Evolutionary conservation across 2,329 filamentous ascomycete genomes (phyloP).

Genomic region (Fusarium staphyleae): DNA sequence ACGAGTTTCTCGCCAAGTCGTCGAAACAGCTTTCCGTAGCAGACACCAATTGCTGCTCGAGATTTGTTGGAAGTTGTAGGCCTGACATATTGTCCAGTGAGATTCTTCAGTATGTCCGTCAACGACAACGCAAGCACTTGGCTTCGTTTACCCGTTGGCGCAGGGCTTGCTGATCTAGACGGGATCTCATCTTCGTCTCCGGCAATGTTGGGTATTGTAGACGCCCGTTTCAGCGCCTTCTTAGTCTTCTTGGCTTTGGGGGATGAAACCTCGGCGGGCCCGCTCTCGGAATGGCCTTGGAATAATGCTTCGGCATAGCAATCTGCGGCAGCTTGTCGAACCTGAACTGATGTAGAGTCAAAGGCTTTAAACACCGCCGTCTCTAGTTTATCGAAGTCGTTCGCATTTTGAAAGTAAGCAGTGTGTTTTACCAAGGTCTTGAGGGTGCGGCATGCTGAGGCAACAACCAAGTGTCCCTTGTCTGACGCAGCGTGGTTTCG

Average conservation of each 20-base stretch:
- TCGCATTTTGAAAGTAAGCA: conserved; percentile 83
- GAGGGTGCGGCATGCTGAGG: conserved; percentile 80
- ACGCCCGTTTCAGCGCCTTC: conserved; percentile 61
- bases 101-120: conserved; percentile 76
- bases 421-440: conserved; percentile 76
- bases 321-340: conserved; percentile 85
- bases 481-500: conserved; percentile 78
- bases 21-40: conserved; percentile 82
- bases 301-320: conserved; percentile 85
- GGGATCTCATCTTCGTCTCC: conserved; percentile 77
- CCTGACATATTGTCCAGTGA: conserved; percentile 83
- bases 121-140: conserved; percentile 78
- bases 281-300: conserved; percentile 70
- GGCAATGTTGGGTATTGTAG: conserved; percentile 65
- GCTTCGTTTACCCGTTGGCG: conserved; percentile 70
- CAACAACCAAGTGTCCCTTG: conserved; percentile 82
- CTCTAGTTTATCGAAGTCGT: conserved; percentile 90
- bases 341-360: conserved; percentile 76
- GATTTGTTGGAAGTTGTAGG: conserved; percentile 79
- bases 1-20: conserved; percentile 83
- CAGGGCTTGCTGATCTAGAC: conserved; percentile 75
- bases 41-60: conserved; percentile 83
- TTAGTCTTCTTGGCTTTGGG: conserved; percentile 75
- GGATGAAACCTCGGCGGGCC: conserved; percentile 55
- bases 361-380: conserved; percentile 83